Evolutionary conservation across 2,329 filamentous ascomycete species (phyloP), one percentile per base, ranked within the genome.

Genomic region (Cladosporium cucumerinum): DNA sequence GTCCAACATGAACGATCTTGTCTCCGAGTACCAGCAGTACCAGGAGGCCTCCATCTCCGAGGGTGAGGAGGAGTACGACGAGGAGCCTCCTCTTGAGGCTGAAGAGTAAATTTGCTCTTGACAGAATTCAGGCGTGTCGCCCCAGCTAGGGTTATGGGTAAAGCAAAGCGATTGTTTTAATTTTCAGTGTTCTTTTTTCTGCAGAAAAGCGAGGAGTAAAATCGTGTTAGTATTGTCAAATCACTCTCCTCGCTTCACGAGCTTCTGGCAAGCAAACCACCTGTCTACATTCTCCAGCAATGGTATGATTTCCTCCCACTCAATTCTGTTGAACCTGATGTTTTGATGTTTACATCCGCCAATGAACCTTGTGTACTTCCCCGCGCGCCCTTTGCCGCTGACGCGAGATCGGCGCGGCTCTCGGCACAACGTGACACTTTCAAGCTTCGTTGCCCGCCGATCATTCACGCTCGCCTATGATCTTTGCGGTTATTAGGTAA

Each of bases 1-100:
- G 89, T 96, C 92, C 84, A 99, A 99, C 87, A 98, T 99, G 95
- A 98, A 99, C 86, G 95, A 99, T 82, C 86, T 99, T 79, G 94
- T 99, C 76, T 96, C 93, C 68, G 95, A 99, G 83, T 99, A 99
- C 87, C 95, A 98, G 88, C 95, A 99, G 84, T 99, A 99, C 89
- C 95, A 99, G 88, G 95, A 99, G 82, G 95, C 95, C 79, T 91
- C 92, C 77, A 88, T 97, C 82, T 96, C 95, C 68, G 95, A 99
- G 83, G 94, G 92, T 75, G 94, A 98, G 84, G 93, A 97, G 84
- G 93, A 96, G 80, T 93, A 96, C 77, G 90, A 90, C 76, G 92
- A 95, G 85, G 93, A 97, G 82, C 86, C 84, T 71, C 88, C 88
- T 74, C 75, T 87, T 69, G 89, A 92, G 80, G 82, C 81, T 72